Conservation (phyloP, 495 filamentous ascomycete genomes). For the Xylaria flabelliformis region DNA sequence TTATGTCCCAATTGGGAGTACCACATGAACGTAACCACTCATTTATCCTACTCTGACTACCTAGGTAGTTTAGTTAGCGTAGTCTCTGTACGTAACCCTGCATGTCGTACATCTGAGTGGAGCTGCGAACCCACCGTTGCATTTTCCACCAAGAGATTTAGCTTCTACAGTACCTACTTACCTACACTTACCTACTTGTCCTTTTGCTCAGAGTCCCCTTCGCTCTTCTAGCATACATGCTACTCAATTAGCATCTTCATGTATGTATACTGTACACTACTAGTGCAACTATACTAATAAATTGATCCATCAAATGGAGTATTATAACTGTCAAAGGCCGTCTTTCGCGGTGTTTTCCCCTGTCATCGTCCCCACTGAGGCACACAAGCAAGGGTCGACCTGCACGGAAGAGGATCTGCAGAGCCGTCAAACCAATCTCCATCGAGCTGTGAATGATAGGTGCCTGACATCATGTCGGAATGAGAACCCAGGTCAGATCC, state of each 20-base stretch:
- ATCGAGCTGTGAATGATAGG: not conserved
- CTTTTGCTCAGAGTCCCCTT: no score
- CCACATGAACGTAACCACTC: not conserved
- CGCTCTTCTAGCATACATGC: no score
- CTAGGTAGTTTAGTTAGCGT: no score
- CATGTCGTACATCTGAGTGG: conserved; percentile 17
- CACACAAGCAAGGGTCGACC: conserved; percentile 3
- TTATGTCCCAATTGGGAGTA: not conserved
- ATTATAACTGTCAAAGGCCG: no score
- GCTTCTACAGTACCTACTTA: not conserved
- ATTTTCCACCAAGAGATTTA: not conserved
- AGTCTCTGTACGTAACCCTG: conserved; percentile 19
- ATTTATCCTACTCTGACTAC: not conserved
- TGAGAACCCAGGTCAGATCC: not conserved
- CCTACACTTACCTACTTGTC: no score
- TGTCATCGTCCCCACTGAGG: not conserved
- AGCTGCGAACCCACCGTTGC: conserved; percentile 12
- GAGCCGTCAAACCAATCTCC: conserved; percentile 5
- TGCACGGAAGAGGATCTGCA: conserved; percentile 12
- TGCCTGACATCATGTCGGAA: conserved; percentile 17
- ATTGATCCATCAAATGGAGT: not conserved
- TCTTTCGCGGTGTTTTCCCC: not conserved
- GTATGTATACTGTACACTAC: not conserved
- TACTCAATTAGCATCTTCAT: not conserved
- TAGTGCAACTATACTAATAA: not conserved